Conservation (phyloP, 2,329 filamentous ascomycete genomes). For the Diaporthe vexans region DNA sequence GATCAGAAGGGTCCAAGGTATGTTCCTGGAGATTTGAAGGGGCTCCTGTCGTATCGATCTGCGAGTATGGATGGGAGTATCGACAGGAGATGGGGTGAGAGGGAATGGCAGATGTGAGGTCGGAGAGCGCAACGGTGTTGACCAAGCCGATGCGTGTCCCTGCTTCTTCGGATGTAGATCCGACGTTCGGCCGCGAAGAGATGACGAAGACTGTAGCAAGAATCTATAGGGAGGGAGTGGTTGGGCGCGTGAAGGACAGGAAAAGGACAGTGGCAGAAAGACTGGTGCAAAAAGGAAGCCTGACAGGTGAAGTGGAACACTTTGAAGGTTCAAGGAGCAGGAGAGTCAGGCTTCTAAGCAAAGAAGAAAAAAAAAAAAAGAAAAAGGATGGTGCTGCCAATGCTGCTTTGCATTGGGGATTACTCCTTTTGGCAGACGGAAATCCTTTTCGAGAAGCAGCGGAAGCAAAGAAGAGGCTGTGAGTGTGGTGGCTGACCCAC, state of each 20-base stretch:
- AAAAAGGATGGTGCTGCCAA: conserved; percentile 14
- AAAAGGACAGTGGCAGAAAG: not conserved
- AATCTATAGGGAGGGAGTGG: not conserved
- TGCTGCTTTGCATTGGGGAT: conserved; percentile 13
- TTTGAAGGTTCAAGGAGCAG: not conserved
- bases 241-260: not conserved
- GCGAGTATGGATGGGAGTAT: not conserved
- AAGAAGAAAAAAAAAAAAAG: too few relatives aligned
- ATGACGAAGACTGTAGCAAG: not conserved
- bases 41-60: conserved; percentile 12
- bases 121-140: not conserved
- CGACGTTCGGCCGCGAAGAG: not conserved
- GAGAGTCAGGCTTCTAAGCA: not conserved
- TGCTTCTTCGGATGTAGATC: not conserved
- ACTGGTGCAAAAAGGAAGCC: not conserved
- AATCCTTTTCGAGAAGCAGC: conserved; percentile 28
- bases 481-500: conserved; percentile 20
- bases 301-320: not conserved
- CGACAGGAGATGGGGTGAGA: conserved; percentile 7
- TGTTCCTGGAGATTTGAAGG: conserved; percentile 25
- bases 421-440: conserved; percentile 7
- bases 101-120: not conserved
- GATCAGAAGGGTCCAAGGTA: conserved; percentile 8
- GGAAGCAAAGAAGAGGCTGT: conserved; percentile 11
- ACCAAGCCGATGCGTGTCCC: not conserved